Evolutionary conservation across 2,329 filamentous ascomycete species (phyloP).

Genomic region (Xylariales sp.): DNA sequence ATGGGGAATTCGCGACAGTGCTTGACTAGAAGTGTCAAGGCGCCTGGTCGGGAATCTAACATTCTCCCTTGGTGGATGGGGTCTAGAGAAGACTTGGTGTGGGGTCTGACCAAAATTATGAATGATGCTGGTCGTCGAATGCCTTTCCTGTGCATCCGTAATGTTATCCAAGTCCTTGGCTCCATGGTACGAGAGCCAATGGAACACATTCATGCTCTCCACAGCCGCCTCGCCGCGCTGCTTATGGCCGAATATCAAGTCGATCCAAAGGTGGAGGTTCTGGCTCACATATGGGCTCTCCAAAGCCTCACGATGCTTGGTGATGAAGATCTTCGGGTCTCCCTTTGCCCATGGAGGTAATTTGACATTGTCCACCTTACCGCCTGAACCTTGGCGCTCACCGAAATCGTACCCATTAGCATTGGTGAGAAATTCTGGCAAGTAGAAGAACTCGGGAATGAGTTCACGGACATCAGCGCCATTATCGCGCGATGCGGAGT

Average conservation of each 20-base stretch:
- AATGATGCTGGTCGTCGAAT: constrained; percentile 91
- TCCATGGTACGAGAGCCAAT: constrained; percentile 91
- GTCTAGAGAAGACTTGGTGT: constrained; percentile 82
- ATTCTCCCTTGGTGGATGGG: constrained; percentile 75
- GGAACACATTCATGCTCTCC: constrained; percentile 91
- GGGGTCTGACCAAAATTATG: constrained; percentile 99
- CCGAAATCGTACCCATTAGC: constrained; percentile 95
- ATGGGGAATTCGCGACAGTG: constrained; percentile 72
- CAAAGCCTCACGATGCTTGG: constrained; percentile 90
- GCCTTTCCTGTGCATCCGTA: constrained; percentile 77
- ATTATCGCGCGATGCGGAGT: constrained; percentile 81
- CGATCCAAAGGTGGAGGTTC: constrained; percentile 91
- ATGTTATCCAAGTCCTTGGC: constrained; percentile 91
- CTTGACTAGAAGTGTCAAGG: constrained; percentile 74
- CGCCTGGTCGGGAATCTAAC: constrained; percentile 59
- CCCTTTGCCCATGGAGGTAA: constrained; percentile 97
- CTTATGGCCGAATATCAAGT: constrained; percentile 90
- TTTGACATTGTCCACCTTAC: constrained; percentile 77
- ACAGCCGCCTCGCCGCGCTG: constrained; percentile 90
- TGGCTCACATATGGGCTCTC: constrained; percentile 91
- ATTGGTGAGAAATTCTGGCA: constrained; percentile 93
- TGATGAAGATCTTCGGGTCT: constrained; percentile 91
- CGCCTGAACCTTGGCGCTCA: constrained; percentile 72
- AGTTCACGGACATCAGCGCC: constrained; percentile 93
- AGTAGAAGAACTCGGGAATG: constrained; percentile 94